Base-by-base conservation (phyloP, 176 grass and related monocot species). In the Cenchrus americanus region DNA sequence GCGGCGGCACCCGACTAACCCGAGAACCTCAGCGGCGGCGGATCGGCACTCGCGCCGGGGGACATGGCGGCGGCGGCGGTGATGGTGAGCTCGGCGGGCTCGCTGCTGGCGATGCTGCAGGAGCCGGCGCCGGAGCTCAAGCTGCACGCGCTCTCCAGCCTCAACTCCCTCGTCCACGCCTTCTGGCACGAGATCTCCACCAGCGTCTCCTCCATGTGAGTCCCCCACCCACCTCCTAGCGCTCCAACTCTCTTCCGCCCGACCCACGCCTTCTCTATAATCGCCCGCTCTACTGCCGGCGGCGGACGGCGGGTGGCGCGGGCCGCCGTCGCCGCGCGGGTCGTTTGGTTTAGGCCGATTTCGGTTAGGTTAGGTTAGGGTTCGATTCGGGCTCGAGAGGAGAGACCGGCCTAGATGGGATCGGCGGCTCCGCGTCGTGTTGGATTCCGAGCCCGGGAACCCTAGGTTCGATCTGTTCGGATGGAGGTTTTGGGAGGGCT, bases 171-270 rank as follows among this genome's bases (percentile, higher is more conserved):
- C 64, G 94, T 93, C 80, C 91, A 89, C 73, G 81, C 86, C 88
- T 91, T 91, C 84, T 96, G 94, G 94, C 94, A 87, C 4, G 94
- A 96, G 91, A 96, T 96, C 86, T 96, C 94, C 86, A 89, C 94
- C 69, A 89, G 81, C 78, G 86, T 96, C 8, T 89, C 89, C 34
- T 82, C 86, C 73, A 93, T 96, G 94, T 93, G 85, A 93, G 94
- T 46, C 8, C 57, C 9, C 51, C 41, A 4, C 8, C n/a, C n/a
- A n/a, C n/a, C n/a, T n/a, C n/a, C n/a, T n/a, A n/a, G n/a, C n/a
- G n/a, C n/a, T n/a, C n/a, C n/a, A n/a, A n/a, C n/a, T n/a, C n/a
- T n/a, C n/a, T n/a, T n/a, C n/a, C n/a, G n/a, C n/a, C 7, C 1
- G 5, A 15, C 15, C 0, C 66, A 41, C n/a, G 26, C 27, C 21